Conservation (phyloP, 148 eudicot species). For the Polygonum aviculare region DNA sequence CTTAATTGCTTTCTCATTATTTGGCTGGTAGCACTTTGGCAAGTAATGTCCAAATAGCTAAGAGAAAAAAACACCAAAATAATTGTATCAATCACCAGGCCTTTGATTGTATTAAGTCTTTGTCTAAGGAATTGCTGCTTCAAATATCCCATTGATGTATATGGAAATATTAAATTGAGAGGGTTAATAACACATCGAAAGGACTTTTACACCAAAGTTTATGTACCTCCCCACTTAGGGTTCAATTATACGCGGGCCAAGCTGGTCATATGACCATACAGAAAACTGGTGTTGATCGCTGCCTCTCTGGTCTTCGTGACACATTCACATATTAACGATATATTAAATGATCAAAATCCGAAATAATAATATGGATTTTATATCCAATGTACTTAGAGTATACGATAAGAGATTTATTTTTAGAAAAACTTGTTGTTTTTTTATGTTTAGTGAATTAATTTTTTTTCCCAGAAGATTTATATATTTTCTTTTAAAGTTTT, state of each 20-base stretch:
- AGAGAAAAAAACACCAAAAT: neutral
- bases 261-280: neutral
- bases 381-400: too few species aligned
- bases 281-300: neutral
- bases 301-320: neutral
- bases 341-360: neutral
- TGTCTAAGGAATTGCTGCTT: too few species aligned
- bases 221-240: neutral
- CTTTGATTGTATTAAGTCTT: too few species aligned
- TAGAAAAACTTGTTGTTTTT: too few species aligned
- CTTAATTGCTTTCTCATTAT: neutral
- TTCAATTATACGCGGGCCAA: neutral
- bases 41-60: slow-evolving; percentile 1
- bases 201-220: neutral
- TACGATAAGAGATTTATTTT: too few species aligned
- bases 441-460: too few species aligned
- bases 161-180: too few species aligned
- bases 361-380: neutral
- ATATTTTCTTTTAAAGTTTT: too few species aligned
- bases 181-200: too few species aligned
- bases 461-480: too few species aligned
- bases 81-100: too few species aligned
- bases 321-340: neutral
- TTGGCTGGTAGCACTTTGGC: slow-evolving; percentile 3
- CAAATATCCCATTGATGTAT: too few species aligned